Evolutionary conservation across 768 basidiomycete genomes (phyloP).

Genomic region (Saitozyma podzolica): DNA sequence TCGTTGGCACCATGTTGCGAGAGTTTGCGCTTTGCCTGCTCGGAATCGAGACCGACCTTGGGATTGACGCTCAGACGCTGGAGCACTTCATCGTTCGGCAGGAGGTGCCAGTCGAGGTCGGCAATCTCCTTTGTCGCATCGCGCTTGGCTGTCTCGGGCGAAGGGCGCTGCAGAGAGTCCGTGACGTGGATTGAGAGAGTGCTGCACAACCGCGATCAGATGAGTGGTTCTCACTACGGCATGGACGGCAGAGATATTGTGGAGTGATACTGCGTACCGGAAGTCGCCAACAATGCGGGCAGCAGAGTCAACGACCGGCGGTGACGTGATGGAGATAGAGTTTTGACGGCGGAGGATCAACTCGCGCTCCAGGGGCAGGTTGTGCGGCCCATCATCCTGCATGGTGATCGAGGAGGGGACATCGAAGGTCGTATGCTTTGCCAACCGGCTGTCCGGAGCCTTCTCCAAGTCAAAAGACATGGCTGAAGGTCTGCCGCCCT

Average conservation of each 20-base stretch:
- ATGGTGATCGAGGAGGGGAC: slow-evolving; percentile 30
- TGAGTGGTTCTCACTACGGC: too few relatives aligned
- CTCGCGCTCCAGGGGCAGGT: slow-evolving; percentile 10
- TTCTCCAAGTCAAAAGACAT: too few relatives aligned
- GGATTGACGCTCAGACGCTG: slow-evolving; percentile 57
- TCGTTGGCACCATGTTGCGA: slow-evolving; percentile 59
- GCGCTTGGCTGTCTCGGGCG: slow-evolving; percentile 13
- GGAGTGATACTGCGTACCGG: slow-evolving; percentile 39
- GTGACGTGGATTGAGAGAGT: slow-evolving; percentile 58
- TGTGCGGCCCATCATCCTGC: slow-evolving; percentile 12
- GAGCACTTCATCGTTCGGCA: slow-evolving; percentile 55
- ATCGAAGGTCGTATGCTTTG: slow-evolving; percentile 8
- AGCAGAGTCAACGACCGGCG: slow-evolving; percentile 25
- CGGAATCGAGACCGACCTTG: slow-evolving; percentile 58
- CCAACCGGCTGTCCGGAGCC: too few relatives aligned
- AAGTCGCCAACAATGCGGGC: slow-evolving; percentile 45
- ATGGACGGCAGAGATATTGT: too few relatives aligned
- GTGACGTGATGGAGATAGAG: slow-evolving; percentile 26
- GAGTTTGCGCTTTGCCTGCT: slow-evolving; percentile 59
- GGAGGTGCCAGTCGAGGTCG: slow-evolving; percentile 59
- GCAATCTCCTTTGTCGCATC: slow-evolving; percentile 48
- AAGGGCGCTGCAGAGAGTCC: slow-evolving; percentile 29
- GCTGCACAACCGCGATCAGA: slow-evolving; percentile 41
- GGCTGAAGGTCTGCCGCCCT: too few relatives aligned
- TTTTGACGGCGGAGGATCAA: slow-evolving; percentile 24